Conservation (phyloP, 2,329 filamentous ascomycete species). For the Chaetomiaceae sp. region DNA sequence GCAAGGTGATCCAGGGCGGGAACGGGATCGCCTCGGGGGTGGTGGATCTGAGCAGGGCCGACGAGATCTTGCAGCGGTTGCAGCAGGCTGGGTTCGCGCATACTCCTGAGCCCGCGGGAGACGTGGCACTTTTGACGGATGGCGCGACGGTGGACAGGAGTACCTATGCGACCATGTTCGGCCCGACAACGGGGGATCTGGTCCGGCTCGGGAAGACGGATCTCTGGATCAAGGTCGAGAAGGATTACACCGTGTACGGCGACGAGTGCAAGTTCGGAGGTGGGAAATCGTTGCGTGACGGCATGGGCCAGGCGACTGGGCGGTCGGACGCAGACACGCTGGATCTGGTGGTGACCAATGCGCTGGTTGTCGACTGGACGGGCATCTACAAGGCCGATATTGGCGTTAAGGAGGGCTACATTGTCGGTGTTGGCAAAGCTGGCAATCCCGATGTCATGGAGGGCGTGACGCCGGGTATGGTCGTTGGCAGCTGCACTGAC, state of each 20-base stretch:
- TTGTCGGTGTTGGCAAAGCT: constrained; percentile 86
- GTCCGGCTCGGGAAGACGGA: constrained; percentile 77
- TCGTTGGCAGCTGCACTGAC: constrained; percentile 84
- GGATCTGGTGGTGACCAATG: constrained; percentile 84
- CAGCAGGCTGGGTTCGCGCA: constrained; percentile 74
- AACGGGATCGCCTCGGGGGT: constrained; percentile 70
- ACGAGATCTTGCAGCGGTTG: constrained; percentile 61
- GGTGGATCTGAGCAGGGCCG: constrained; percentile 57
- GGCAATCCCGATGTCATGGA: constrained; percentile 98
- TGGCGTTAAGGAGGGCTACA: constrained; percentile 80
- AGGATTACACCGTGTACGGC: constrained; percentile 75
- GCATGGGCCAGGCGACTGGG: constrained; percentile 89
- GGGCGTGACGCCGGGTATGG: constrained; percentile 68
- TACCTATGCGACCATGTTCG: constrained; percentile 84
- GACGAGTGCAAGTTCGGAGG: constrained; percentile 95
- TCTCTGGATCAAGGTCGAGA: constrained; percentile 85
- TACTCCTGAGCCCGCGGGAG: constrained; percentile 55
- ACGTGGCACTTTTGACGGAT: constrained; percentile 49
- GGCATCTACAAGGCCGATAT: constrained; percentile 98
- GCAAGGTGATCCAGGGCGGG: constrained; percentile 74
- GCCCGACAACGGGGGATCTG: constrained; percentile 82
- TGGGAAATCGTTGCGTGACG: constrained; percentile 87
- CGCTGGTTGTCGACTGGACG: constrained; percentile 81
- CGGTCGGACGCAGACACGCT: constrained; percentile 64
- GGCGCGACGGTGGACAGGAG: constrained; percentile 66